Conservation (phyloP, 2,329 filamentous ascomycete species). For the Volutella citrinella region DNA sequence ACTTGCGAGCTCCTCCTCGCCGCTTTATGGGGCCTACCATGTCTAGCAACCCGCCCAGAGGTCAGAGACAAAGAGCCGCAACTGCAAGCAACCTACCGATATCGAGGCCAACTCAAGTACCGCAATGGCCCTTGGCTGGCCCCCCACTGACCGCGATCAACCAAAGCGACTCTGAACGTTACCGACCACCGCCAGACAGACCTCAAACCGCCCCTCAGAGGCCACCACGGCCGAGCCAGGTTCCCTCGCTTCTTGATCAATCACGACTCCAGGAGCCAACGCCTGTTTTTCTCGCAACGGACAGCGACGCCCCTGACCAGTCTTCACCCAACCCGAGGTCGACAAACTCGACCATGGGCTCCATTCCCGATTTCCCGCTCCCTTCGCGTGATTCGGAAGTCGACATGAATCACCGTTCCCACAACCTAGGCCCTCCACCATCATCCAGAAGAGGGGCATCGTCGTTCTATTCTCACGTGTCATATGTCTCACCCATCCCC, state of each 20-base stretch:
- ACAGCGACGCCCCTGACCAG: conserved; percentile 33
- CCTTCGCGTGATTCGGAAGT: too few relatives aligned
- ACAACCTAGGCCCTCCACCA: conserved; percentile 59
- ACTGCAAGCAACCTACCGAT: conserved; percentile 40
- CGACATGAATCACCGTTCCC: too few relatives aligned
- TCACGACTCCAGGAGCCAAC: conserved; percentile 55
- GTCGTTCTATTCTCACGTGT: conserved; percentile 63
- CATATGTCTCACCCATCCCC: conserved; percentile 71
- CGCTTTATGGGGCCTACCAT: conserved; percentile 23
- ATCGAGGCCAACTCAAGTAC: conserved; percentile 49
- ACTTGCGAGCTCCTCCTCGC: conserved; percentile 24
- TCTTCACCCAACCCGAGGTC: conserved; percentile 48
- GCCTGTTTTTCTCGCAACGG: conserved; percentile 42
- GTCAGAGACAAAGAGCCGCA: conserved; percentile 18
- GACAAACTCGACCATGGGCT: conserved; percentile 52
- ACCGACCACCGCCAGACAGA: conserved; percentile 49
- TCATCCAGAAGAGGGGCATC: conserved; percentile 58
- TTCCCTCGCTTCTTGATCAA: conserved; percentile 57
- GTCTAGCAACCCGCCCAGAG: conserved; percentile 12
- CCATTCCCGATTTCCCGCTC: conserved; percentile 64
- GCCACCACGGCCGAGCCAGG: conserved; percentile 57
- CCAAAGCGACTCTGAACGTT: conserved; percentile 37
- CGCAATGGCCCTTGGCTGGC: conserved; percentile 53
- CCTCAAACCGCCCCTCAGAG: conserved; percentile 51
- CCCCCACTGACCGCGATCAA: conserved; percentile 34